Evolutionary conservation across 495 filamentous ascomycete species (phyloP).

Genomic region (Trichoderma reesei): DNA sequence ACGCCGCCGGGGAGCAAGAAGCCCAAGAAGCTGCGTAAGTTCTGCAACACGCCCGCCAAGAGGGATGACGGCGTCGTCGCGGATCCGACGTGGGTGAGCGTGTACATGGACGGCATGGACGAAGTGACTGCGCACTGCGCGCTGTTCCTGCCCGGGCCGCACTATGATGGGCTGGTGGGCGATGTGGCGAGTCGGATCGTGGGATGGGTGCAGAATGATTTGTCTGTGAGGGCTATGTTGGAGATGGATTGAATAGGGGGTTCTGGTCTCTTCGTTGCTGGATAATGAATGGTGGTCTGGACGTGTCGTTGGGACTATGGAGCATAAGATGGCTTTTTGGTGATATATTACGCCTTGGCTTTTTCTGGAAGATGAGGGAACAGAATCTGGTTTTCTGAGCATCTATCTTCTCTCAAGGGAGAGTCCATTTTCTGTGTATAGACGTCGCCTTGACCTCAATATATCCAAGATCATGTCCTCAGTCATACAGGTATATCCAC

Average conservation of each 20-base stretch:
- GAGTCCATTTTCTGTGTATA: too few species aligned
- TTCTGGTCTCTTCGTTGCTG: not conserved
- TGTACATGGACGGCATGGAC: slow-evolving; percentile 74
- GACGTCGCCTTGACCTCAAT: not conserved
- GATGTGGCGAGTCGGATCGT: slow-evolving; percentile 63
- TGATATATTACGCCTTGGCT: too few species aligned
- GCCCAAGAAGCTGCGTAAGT: slow-evolving; percentile 51
- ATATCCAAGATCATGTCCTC: not conserved
- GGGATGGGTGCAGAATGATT: slow-evolving; percentile 59
- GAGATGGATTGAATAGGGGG: slow-evolving; percentile 9
- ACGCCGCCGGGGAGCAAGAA: slow-evolving; percentile 10
- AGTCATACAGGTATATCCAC: not conserved
- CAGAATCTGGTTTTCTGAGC: too few species aligned
- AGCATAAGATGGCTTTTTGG: too few species aligned
- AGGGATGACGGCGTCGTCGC: slow-evolving; percentile 22
- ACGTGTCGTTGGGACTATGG: not conserved
- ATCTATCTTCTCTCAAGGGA: too few species aligned
- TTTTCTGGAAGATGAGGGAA: too few species aligned
- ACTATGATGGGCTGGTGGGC: slow-evolving; percentile 68
- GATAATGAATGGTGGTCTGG: not conserved
- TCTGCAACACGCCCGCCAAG: slow-evolving; percentile 62
- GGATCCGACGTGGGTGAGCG: slow-evolving; percentile 62
- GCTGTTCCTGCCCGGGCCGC: slow-evolving; percentile 58
- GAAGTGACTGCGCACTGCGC: slow-evolving; percentile 80
- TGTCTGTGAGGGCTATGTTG: slow-evolving; percentile 25